Percentiles rank a stretch among this genome's conserved stretches.
Conservation (phyloP, 2,329 filamentous ascomycete species). For the Microdochium paspali region DNA sequence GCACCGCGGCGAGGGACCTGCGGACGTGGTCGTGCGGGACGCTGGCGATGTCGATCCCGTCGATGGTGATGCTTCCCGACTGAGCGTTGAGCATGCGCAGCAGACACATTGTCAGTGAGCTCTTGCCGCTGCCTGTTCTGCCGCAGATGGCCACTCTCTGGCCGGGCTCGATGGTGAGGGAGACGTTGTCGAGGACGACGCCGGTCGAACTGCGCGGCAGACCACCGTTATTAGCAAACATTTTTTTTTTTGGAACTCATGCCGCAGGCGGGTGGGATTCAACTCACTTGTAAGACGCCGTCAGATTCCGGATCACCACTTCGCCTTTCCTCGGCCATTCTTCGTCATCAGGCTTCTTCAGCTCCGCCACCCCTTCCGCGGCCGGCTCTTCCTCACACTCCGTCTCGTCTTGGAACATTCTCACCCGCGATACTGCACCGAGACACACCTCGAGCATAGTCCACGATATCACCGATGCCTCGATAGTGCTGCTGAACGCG, state of each 20-base stretch:
- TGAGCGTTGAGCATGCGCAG: constrained; percentile 5
- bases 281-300: constrained; percentile 46
- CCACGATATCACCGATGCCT: constrained; percentile 22
- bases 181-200: constrained; percentile 72
- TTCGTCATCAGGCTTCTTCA: neutral
- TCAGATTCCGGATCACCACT: neutral
- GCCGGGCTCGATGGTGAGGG: constrained; percentile 73
- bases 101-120: constrained; percentile 5
- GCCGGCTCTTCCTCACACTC: constrained; percentile 14
- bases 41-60: constrained; percentile 5
- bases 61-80: constrained; percentile 4
- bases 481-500: constrained; percentile 17
- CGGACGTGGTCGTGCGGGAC: constrained; percentile 3
- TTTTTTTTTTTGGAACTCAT: too few relatives aligned
- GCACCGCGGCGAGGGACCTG: constrained; percentile 4
- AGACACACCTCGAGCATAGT: constrained; percentile 25
- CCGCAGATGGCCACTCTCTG: constrained; percentile 97
- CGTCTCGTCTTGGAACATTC: constrained; percentile 17
- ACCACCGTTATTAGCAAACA: constrained; percentile 48
- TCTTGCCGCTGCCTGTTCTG: constrained; percentile 56
- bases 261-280: constrained; percentile 64
- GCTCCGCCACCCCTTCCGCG: neutral
- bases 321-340: neutral
- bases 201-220: constrained; percentile 77
- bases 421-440: constrained; percentile 23